Evolutionary conservation across 306 rosid genomes (phyloP), one percentile per base, ranked within the genome.

Genomic region (Lathyrus sativus): DNA sequence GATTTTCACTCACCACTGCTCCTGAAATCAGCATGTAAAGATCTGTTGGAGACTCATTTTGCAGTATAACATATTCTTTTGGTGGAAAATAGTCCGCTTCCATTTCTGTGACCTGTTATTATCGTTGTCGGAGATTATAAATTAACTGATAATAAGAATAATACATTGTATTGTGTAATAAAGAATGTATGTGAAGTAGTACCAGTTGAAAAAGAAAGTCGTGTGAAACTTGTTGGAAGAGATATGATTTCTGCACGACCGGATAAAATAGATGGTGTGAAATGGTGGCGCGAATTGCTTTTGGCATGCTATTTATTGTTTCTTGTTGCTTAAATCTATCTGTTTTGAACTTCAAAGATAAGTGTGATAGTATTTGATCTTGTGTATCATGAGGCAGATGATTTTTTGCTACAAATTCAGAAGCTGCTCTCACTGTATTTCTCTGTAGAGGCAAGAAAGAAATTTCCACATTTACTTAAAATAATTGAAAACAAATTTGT

Each of bases 11-110:
- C 78, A 90, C 96, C 85, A 64, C 95, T 65, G 82, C 85, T 49
- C 97, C 96, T 18, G 96, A 89, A 53, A 89, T 95, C 42, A 91
- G 79, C 51, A 89, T 74, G 35, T 91, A 89, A 49, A 89, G 88
- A 73, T 89, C 91, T 11, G 91, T 87, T 10, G 85, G 89, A 48
- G 86, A 84, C 74, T 91, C 97, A 48, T 84, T 91, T 79, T 89
- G 91, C 65, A 89, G 79, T 43, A 89, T 83, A 26, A 91, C 81
- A 65, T 91, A 88, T 84, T 89, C 96, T 58, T 72, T 91, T 0
- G 97, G 97, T 60, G 97, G 96, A 67, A 85, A 91, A 63, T 82
- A 91, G 78, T 85, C 91, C 0, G 91, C 95, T 46, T 91, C 97
- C 75, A 82, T 83, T 57, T 89, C 96, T 22, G 91, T 76, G 14